phyloP scores from a whole-genome alignment of 768 basidiomycete genomes.

The Tricholoma matsutake region DNA sequence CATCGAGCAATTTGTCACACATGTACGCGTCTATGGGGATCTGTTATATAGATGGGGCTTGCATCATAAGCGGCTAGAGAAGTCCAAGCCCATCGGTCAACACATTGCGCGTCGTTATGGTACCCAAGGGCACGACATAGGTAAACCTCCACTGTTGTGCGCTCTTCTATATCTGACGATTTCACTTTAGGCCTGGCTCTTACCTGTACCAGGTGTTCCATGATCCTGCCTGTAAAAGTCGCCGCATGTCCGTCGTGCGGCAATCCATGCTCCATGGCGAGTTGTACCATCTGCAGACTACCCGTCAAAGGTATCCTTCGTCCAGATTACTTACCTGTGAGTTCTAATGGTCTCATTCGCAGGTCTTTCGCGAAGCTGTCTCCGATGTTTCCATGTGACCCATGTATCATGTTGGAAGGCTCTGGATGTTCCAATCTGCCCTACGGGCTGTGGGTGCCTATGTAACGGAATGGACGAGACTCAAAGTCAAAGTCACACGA shows the following conservation, averaged over 20 bases:
- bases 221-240: constrained; percentile 28
- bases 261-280: constrained; percentile 40
- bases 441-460: constrained; percentile 67
- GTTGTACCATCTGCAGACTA: constrained; percentile 72
- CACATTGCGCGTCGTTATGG: constrained; percentile 14
- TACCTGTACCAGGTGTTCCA: constrained; percentile 44
- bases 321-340: neutral
- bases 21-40: constrained; percentile 74
- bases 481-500: constrained; percentile 10
- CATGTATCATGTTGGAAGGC: constrained; percentile 64
- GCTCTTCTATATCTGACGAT: constrained; percentile 1
- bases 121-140: constrained; percentile 30
- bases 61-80: constrained; percentile 65
- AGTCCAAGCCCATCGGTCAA: constrained; percentile 60
- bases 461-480: constrained; percentile 37
- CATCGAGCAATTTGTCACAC: constrained; percentile 43
- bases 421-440: constrained; percentile 50
- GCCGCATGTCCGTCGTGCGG: constrained; percentile 43
- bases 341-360: constrained; percentile 1
- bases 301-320: constrained; percentile 61
- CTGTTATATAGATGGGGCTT: constrained; percentile 72
- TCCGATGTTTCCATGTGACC: constrained; percentile 59
- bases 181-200: constrained; percentile 41
- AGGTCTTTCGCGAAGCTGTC: constrained; percentile 65
- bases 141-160: constrained; percentile 21